phyloP scores from a whole-genome alignment of 768 basidiomycete species.

The Pleurotus platypus region DNA sequence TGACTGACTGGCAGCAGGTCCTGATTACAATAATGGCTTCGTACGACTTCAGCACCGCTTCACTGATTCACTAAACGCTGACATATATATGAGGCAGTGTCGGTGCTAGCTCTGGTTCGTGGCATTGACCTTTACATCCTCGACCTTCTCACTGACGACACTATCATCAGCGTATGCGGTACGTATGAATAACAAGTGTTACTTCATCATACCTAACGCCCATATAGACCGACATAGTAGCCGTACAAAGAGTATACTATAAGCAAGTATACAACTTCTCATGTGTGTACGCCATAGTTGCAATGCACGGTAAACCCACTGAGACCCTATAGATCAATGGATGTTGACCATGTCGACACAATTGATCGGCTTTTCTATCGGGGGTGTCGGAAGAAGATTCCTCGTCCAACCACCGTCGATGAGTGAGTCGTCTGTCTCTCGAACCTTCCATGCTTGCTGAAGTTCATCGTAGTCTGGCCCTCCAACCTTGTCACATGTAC shows the following conservation, averaged over 20 bases:
- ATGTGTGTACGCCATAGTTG: slow-evolving; percentile 31
- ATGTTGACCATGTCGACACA: slow-evolving; percentile 74
- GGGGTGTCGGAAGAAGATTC: slow-evolving; percentile 68
- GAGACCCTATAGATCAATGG: slow-evolving; percentile 59
- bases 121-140: background rate
- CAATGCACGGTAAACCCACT: background rate
- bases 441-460: slow-evolving; percentile 11
- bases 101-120: slow-evolving; percentile 52
- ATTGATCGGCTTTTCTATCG: slow-evolving; percentile 81
- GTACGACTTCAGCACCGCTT: background rate
- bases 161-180: background rate
- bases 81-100: slow-evolving; percentile 29
- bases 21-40: slow-evolving; percentile 50
- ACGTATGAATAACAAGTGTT: background rate
- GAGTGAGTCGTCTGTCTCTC: slow-evolving; percentile 36
- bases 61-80: background rate
- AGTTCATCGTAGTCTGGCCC: slow-evolving; percentile 67
- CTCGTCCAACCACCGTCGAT: slow-evolving; percentile 70
- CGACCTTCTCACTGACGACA: no score
- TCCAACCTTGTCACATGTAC: slow-evolving; percentile 69
- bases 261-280: slow-evolving; percentile 56
- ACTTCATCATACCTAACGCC: background rate
- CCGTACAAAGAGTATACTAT: slow-evolving; percentile 73
- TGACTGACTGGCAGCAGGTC: slow-evolving; percentile 31
- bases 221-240: slow-evolving; percentile 56